Evolutionary conservation across 305 asterid genomes (phyloP).

Genomic region (Plantago lanceolata): DNA sequence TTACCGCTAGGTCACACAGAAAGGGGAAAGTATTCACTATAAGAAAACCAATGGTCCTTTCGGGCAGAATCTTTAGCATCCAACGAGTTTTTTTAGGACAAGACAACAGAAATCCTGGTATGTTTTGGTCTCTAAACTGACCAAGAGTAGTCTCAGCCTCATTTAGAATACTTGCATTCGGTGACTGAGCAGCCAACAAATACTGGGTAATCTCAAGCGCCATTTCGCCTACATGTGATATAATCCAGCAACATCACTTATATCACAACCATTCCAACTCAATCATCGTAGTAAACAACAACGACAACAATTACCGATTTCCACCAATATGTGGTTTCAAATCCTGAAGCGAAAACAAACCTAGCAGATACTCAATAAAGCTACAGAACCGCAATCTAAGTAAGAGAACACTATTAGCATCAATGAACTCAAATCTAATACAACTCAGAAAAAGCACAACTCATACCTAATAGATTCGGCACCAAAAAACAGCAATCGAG

Average conservation of each 20-base stretch:
- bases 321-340: background rate
- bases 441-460: too few relatives aligned
- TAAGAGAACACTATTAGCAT: background rate
- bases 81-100: slow-evolving; percentile 74
- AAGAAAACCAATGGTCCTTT: too few relatives aligned
- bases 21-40: too few relatives aligned
- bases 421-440: background rate
- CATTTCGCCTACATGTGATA: slow-evolving; percentile 42
- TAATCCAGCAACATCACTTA: background rate
- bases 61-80: slow-evolving; percentile 71
- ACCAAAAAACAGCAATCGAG: background rate
- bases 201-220: slow-evolving; percentile 75
- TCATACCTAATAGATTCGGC: background rate
- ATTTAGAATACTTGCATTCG: slow-evolving; percentile 64
- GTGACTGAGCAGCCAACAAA: slow-evolving; percentile 80
- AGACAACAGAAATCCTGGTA: slow-evolving; percentile 73
- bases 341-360: background rate
- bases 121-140: slow-evolving; percentile 69
- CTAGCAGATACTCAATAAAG: background rate
- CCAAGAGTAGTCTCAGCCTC: slow-evolving; percentile 63
- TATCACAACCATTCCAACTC: background rate
- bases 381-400: background rate
- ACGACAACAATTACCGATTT: background rate
- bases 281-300: slow-evolving; percentile 6
- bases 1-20: too few relatives aligned